Evolutionary conservation across 2,329 filamentous ascomycete species (phyloP), one percentile per base, ranked within the genome.

Genomic region (Blastomyces parvus): DNA sequence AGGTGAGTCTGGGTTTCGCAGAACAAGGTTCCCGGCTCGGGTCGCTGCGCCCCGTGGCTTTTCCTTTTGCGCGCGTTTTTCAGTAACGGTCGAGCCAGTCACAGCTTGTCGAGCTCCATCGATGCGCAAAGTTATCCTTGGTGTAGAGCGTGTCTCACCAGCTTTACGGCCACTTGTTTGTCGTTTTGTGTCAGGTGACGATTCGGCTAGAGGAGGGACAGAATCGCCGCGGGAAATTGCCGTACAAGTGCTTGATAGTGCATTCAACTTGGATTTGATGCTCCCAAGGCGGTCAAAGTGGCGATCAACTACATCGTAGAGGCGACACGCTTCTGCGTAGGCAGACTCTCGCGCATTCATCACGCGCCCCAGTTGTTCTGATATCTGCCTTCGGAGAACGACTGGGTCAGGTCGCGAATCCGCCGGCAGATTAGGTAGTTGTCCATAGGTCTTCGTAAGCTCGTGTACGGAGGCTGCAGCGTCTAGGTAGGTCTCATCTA

Each of bases 211-310:
- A 33, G 50, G 48, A 30, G 78, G 76, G 2, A 72, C 74, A 42
- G 82, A 83, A 1, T 83, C 84, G n/a, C 84, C 82, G 67, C 86
- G 85, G 66, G 82, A 79, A 50, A 64, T 30, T 83, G 81, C 22
- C 27, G 55, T 58, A 40, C 55, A 58, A 19, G 55, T 22, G 84
- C 85, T 71, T 83, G 85, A 84, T 58, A 87, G 79, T 13, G 83
- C 81, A 65, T 85, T 80, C 25, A 88, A 79, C 74, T 87, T 87
- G 68, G 81, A 79, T 63, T 81, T 83, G 69, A 88, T 86, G 63
- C 82, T 81, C 60, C 80, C 80, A 59, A 87, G 73, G 57, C 84
- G 80, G 67, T 81, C 81, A 67, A 81, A 79, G 70, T 85, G 82
- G 68, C 82, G 80, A 70, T 84, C 79, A 7, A 83, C 80, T 52